Evolutionary conservation across 257 asterid genomes (phyloP).

Genomic region (Solanum clarkiae): DNA sequence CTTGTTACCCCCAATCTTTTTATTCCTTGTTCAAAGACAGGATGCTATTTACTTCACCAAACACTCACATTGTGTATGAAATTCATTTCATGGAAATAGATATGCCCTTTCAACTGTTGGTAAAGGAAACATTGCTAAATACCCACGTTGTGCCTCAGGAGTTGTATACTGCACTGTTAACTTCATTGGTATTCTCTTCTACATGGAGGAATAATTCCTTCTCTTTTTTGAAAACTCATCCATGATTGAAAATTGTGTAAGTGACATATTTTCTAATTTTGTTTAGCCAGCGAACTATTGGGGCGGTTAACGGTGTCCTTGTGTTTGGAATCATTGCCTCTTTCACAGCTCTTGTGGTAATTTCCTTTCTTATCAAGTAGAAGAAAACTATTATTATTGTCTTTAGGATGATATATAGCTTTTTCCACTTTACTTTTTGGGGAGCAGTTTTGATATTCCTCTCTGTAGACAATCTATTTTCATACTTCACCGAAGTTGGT

Average conservation of each 20-base stretch:
- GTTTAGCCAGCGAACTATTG: conserved; percentile 70
- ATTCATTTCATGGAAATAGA: not conserved
- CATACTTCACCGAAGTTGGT: not conserved
- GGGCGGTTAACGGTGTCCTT: conserved; percentile 76
- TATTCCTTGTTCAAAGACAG: not conserved
- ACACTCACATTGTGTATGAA: not conserved
- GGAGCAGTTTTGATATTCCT: not conserved
- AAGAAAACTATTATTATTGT: not conserved
- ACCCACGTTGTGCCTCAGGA: not conserved
- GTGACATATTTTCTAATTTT: conserved; percentile 3
- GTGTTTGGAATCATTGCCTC: conserved; percentile 58
- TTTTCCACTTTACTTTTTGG: not conserved
- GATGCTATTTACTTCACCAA: not conserved
- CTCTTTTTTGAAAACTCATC: not conserved
- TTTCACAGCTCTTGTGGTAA: conserved; percentile 83
- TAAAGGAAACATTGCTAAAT: not conserved
- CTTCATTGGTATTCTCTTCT: not conserved
- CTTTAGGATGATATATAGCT: not conserved
- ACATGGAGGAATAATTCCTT: not conserved
- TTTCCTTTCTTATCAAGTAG: not conserved
- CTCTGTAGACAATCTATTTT: not conserved
- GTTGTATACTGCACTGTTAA: not conserved
- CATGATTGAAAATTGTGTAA: not conserved
- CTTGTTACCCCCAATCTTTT: not conserved
- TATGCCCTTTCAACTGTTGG: not conserved